Evolutionary conservation across 148 eudicot genomes (phyloP).

Genomic region (Camellia lanceoleosa): DNA sequence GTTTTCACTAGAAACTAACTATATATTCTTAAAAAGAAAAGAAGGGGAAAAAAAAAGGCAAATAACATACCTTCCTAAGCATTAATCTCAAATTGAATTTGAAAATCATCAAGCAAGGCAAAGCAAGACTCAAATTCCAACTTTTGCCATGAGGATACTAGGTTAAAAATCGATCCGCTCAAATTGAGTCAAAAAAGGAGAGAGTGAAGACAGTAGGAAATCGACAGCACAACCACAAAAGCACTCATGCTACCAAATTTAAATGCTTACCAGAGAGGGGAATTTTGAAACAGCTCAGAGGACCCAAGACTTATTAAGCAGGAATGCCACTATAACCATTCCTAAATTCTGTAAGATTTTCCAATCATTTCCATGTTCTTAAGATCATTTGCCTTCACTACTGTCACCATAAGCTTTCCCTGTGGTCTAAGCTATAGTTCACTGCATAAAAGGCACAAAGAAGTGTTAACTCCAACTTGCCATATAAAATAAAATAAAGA

Average conservation of each 20-base stretch:
- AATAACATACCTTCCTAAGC: slow-evolving; percentile 68
- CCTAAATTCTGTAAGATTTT: no score
- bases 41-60: neutral
- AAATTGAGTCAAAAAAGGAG: slow-evolving; percentile 20
- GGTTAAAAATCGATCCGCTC: slow-evolving; percentile 54
- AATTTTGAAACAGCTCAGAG: slow-evolving; percentile 67
- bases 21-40: no score
- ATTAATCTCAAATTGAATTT: slow-evolving; percentile 72
- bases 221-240: neutral
- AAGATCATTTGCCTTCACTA: no score
- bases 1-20: neutral
- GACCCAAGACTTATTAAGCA: slow-evolving; percentile 68
- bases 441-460: no score
- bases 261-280: slow-evolving; percentile 62
- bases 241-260: neutral
- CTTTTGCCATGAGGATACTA: slow-evolving; percentile 67
- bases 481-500: no score
- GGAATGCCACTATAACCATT: no score
- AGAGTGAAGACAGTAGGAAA: neutral
- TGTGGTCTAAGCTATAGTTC: no score
- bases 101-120: slow-evolving; percentile 73
- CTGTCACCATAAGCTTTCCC: no score
- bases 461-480: no score
- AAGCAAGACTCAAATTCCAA: slow-evolving; percentile 87
- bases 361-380: no score